Base-by-base conservation (phyloP, 1,139 yeast genomes). In the Kurtzmaniella quercitrusa region DNA sequence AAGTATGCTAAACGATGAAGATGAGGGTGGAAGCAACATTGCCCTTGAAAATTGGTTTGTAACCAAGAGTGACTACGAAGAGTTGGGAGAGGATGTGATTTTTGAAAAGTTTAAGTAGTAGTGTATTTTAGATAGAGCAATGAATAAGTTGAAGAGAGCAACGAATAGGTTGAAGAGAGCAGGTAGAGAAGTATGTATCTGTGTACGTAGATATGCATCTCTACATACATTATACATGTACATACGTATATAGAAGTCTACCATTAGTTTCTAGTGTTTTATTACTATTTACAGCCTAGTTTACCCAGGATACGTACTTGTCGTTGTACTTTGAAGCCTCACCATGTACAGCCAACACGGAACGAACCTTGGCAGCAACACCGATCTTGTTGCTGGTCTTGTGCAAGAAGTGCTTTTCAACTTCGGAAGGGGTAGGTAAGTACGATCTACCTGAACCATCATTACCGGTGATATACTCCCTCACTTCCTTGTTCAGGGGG, bases 351-450 rank as follows among this genome's bases (percentile, higher is more conserved):
- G 69, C 75, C 56, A 85, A 73, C 19, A 81, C 66, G 49, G 73
- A 68, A 46, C 70, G 66, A 45, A 85, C 71, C 63, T 83, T 83
- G 50, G 65, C 70, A 39, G 71, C 75, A 34, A 83, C 80, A 37
- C 95, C 95, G 41, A 76, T 64, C 65, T 85, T 86, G 50, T 57
- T 71, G 66, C 53, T 70, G 57, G 66, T 77, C 46, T 65, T 61
- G 43, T 63, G 64, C 41, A 71, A 65, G 62, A 89, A 89, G 60
- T 81, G 81, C 50, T 75, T 75, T 47, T 81, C 49, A 7, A 84
- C 82, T 55, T 87, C 95, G 40, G 66, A 59, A 42, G 79, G 80
- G 10, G 93, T 82, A 21, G 85, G 85, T 60, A 85, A 79, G 61
- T 76, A 81, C 34, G 82, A 71, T 55, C 87, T 74, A 52, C 78